Evolutionary conservation across 495 filamentous ascomycete species (phyloP).

Genomic region (Talaromyces ruber): DNA sequence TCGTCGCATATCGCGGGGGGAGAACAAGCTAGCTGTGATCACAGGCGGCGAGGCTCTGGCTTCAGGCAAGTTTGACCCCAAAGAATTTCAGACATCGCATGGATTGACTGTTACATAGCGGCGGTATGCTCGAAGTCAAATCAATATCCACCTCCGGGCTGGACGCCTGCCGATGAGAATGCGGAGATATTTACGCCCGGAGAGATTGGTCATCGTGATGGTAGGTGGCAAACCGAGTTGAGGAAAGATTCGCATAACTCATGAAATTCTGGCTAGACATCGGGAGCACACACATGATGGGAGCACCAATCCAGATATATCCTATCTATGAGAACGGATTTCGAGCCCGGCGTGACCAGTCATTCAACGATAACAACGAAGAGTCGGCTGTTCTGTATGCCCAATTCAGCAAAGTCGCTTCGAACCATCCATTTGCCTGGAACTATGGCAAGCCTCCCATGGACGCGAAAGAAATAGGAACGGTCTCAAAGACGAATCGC

Average conservation of each 20-base stretch:
- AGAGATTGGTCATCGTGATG: slow-evolving; percentile 6
- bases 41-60: slow-evolving; percentile 50
- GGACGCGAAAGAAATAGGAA: slow-evolving; percentile 28
- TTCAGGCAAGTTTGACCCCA: slow-evolving; percentile 27
- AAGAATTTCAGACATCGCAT: neutral
- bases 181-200: slow-evolving; percentile 11
- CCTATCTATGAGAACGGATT: slow-evolving; percentile 46
- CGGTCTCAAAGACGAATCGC: slow-evolving; percentile 38
- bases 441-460: slow-evolving; percentile 30
- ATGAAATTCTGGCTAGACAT: slow-evolving; percentile 13
- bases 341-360: slow-evolving; percentile 38
- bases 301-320: slow-evolving; percentile 46
- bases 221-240: slow-evolving; percentile 7
- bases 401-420: slow-evolving; percentile 37
- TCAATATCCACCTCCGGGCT: slow-evolving; percentile 38
- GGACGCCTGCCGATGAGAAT: slow-evolving; percentile 30
- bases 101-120: slow-evolving; percentile 21
- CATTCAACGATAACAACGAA: slow-evolving; percentile 34
- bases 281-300: slow-evolving; percentile 37
- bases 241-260: neutral
- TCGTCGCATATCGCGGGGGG: slow-evolving; percentile 32
- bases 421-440: slow-evolving; percentile 36
- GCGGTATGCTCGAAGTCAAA: slow-evolving; percentile 21
- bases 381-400: slow-evolving; percentile 43
- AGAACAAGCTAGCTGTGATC: slow-evolving; percentile 41